Conservation (phyloP, 2,329 filamentous ascomycete genomes). For the Sporothrix pallida region DNA sequence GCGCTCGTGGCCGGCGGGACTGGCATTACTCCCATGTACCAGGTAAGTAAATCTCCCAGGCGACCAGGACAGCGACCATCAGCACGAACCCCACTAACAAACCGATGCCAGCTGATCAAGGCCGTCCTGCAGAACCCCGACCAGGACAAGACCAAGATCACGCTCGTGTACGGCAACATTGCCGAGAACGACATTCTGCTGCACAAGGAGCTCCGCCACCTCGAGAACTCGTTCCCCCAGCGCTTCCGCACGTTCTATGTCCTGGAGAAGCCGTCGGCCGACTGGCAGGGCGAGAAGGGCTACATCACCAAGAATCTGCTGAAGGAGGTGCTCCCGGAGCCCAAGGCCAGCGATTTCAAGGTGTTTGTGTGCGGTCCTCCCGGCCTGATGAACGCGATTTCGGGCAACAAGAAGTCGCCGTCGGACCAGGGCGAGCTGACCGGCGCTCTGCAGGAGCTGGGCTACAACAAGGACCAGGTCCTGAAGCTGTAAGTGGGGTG, state of each 20-base stretch:
- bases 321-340: constrained; percentile 93
- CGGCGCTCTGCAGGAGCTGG: constrained; percentile 71
- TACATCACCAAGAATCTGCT: constrained; percentile 88
- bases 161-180: constrained; percentile 90
- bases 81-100: too few species aligned
- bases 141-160: constrained; percentile 92
- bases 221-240: constrained; percentile 95
- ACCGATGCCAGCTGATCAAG: constrained; percentile 68
- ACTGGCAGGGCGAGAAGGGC: constrained; percentile 78
- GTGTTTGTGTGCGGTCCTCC: constrained; percentile 95
- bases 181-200: constrained; percentile 89
- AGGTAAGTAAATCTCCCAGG: too few species aligned
- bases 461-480: constrained; percentile 72
- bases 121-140: constrained; percentile 90
- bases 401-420: constrained; percentile 88
- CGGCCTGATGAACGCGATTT: constrained; percentile 90
- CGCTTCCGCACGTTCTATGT: constrained; percentile 96
- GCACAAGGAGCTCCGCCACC: constrained; percentile 79
- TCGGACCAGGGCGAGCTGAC: constrained; percentile 89
- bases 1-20: constrained; percentile 91
- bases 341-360: constrained; percentile 89
- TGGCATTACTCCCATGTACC: constrained; percentile 97
- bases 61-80: too few species aligned
- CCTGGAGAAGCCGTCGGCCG: constrained; percentile 76
- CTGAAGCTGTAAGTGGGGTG: constrained; percentile 77